Evolutionary conservation across 768 basidiomycete genomes (phyloP), one percentile per base, ranked within the genome.

Genomic region (Pluteus cervinus): DNA sequence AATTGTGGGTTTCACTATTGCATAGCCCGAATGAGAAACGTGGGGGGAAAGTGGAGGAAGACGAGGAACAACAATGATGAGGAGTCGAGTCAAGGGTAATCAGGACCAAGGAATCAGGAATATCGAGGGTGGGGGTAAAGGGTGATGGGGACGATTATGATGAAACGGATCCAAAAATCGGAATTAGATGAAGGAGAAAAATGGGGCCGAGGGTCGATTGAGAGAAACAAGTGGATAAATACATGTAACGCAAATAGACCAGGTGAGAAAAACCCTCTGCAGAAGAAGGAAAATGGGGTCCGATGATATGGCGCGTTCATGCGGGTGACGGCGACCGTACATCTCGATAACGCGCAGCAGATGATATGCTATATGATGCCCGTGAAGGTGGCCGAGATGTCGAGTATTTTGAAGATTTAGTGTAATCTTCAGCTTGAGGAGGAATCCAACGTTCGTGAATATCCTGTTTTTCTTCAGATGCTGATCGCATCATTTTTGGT

Each of bases 391-490:
- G 47, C 24, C 58, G 52, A 17, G 47, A 36, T 31, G 34, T 24
- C 16, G 39, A 37, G 29, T 41, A 40, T 37, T 36, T 29, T 36
- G 41, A 40, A 37, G 34, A 35, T 37, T 36, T 17, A 7, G 16
- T 21, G 32, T 42, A 44, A 20, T 47, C 34, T 29, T 47, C 41
- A 5, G 37, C 54, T 26, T 56, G 50, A 21, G 71, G 68, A 10
- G 81, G 81, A 30, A 82, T 62, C 81, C 81, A 83, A 43, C 77
- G 71, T 52, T 81, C 72, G 42, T 73, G 78, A 29, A 78, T 55
- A 34, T 68, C 62, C 12, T 62, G 73, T 54, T 79, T 81, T 62
- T 81, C 80, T 51, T 84, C 81, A 37, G 78, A 79, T 43, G 75
- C 67, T 23, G 78, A 74, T 37, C 80, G 73, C 34, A 49, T 54